These are phyloP conservation scores for Vitis hybrid DNA, from an alignment of 177 flowering plant species.

Conservation along the genomic window DNA sequence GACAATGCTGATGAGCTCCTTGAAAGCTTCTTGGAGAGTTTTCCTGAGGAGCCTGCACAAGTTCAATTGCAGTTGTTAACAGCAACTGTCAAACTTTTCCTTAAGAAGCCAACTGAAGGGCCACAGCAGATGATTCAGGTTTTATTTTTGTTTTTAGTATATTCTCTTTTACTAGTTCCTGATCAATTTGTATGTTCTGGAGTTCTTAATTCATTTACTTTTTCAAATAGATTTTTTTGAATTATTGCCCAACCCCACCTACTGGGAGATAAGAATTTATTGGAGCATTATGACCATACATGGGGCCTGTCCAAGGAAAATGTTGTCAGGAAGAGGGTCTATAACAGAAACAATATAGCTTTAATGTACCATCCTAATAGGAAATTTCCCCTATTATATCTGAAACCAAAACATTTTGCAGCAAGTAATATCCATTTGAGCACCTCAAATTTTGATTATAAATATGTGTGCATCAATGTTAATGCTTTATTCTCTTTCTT, in stretches of 20 bases:
- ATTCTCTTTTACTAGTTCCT: too few species aligned
- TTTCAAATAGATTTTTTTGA: neutral
- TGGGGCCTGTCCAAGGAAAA: neutral
- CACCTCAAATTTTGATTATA: too few species aligned
- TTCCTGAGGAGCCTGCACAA: conserved; percentile 97
- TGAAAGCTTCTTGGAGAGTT: conserved; percentile 94
- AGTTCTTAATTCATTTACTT: neutral
- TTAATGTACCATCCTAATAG: too few species aligned
- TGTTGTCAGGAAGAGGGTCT: too few species aligned
- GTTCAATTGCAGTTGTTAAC: conserved; percentile 97
- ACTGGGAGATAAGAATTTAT: neutral
- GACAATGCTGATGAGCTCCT: conserved; percentile 99
- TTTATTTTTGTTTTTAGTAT: neutral
- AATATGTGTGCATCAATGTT: too few species aligned
- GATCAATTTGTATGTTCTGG: neutral
- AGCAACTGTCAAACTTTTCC: conserved; percentile 94
- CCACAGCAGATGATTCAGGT: conserved; percentile 99
- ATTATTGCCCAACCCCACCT: neutral
- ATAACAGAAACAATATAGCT: too few species aligned
- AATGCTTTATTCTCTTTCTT: too few species aligned
- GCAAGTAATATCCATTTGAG: too few species aligned
- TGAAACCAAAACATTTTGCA: too few species aligned
- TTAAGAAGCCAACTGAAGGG: conserved; percentile 99
- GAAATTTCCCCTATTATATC: too few species aligned
- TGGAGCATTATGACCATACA: neutral